phyloP scores from a whole-genome alignment of 179 eudicot species.

The Pouteria campechiana region DNA sequence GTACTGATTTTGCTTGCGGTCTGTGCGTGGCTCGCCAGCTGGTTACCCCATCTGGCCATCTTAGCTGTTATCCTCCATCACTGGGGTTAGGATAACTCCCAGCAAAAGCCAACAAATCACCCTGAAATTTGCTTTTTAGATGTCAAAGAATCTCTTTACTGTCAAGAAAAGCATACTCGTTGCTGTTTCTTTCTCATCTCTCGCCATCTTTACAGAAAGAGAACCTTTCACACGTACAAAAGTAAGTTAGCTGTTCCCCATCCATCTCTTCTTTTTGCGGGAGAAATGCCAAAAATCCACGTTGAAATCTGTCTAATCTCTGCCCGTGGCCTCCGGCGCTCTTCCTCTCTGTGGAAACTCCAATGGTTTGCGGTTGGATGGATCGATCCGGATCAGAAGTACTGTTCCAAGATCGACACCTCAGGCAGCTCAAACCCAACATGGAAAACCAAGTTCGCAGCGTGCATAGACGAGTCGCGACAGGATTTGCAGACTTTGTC shows the following conservation, averaged over 20 bases:
- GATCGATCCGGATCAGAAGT: conserved; percentile 64
- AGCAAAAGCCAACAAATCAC: no score
- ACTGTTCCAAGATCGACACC: conserved; percentile 63
- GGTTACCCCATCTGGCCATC: no score
- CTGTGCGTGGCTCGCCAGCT: no score
- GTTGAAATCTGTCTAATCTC: conserved; percentile 70
- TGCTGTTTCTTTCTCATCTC: conserved; percentile 13
- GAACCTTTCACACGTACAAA: conserved; percentile 3
- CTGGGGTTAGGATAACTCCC: no score
- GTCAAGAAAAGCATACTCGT: no score
- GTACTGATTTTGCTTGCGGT: no score
- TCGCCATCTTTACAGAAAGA: conserved; percentile 18
- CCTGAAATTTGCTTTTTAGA: no score
- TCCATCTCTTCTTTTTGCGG: not conserved
- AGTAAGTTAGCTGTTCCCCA: conserved; percentile 3
- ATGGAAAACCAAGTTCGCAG: conserved; percentile 66
- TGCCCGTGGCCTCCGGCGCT: conserved; percentile 55
- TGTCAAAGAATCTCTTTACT: no score
- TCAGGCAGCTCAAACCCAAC: conserved; percentile 57
- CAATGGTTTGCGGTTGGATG: conserved; percentile 89
- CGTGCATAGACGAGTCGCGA: conserved; percentile 26
- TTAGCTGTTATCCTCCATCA: no score
- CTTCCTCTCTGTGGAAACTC: conserved; percentile 47
- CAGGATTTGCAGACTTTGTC: conserved; percentile 23
- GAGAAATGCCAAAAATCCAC: conserved; percentile 39